phyloP scores from a whole-genome alignment of 2,329 filamentous ascomycete genomes.

The Ophiostoma sp. region DNA sequence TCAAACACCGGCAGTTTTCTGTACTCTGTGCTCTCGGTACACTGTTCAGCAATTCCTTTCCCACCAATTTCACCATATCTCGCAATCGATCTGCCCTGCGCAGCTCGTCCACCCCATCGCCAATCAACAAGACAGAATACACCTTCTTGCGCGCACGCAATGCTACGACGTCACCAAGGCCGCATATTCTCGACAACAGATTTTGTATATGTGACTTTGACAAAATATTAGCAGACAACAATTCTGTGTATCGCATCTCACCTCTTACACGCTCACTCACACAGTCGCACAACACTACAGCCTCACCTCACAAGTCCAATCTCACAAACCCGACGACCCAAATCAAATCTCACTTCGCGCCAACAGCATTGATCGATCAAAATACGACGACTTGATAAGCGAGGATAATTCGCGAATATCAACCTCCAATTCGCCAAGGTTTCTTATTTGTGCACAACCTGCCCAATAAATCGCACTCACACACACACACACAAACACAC shows the following conservation, averaged over 20 bases:
- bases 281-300: not conserved
- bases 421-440: not conserved
- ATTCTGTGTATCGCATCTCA: not conserved
- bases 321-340: not conserved
- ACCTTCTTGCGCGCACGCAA: conserved; percentile 16
- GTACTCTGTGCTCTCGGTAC: not conserved
- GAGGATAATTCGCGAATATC: not conserved
- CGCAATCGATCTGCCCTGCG: conserved; percentile 20
- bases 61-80: conserved; percentile 15
- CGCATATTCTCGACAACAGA: not conserved
- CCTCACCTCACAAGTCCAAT: conserved; percentile 9
- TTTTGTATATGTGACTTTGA: not conserved
- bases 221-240: not conserved
- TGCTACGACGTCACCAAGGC: not conserved
- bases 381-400: not conserved
- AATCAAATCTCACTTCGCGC: not conserved
- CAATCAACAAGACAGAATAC: not conserved
- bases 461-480: no score
- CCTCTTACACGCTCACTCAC: not conserved
- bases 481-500: no score
- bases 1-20: not conserved
- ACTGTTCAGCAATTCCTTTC: no score
- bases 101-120: not conserved
- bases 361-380: not conserved
- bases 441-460: no score